These are phyloP conservation scores for Hirsutella minnesotensis DNA, from an alignment of 2,329 filamentous ascomycete genomes.

Conservation along the genomic window DNA sequence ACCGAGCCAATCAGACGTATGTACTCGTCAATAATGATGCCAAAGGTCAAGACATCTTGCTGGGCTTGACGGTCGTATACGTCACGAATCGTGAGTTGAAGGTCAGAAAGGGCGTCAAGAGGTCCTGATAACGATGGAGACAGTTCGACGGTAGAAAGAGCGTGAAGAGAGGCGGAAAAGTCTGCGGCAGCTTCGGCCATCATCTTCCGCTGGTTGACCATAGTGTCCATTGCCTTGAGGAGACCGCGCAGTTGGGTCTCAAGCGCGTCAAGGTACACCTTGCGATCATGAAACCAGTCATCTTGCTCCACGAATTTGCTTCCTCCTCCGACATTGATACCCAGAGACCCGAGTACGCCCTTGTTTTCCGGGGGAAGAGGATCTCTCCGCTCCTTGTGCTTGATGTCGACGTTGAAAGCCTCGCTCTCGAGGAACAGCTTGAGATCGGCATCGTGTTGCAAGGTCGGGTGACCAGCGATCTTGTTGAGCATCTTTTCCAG, in stretches of 20 bases:
- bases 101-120: slow-evolving; percentile 79
- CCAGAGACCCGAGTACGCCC: slow-evolving; percentile 78
- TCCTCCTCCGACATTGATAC: slow-evolving; percentile 62
- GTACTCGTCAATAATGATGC: slow-evolving; percentile 97
- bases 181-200: slow-evolving; percentile 89
- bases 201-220: slow-evolving; percentile 83
- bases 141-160: slow-evolving; percentile 83
- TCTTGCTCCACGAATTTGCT: slow-evolving; percentile 97
- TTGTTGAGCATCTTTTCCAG: slow-evolving; percentile 98
- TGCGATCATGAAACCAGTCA: slow-evolving; percentile 98
- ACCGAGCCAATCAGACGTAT: slow-evolving; percentile 91
- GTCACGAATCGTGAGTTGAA: slow-evolving; percentile 88
- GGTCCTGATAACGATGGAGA: slow-evolving; percentile 81
- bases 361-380: slow-evolving; percentile 81
- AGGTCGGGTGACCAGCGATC: slow-evolving; percentile 73
- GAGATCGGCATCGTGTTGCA: slow-evolving; percentile 86
- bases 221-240: slow-evolving; percentile 86
- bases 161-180: slow-evolving; percentile 86
- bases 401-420: slow-evolving; percentile 88
- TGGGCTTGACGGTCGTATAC: slow-evolving; percentile 94
- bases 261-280: slow-evolving; percentile 85
- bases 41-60: slow-evolving; percentile 90
- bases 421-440: slow-evolving; percentile 98
- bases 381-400: slow-evolving; percentile 91
- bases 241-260: slow-evolving; percentile 84